Base-by-base conservation (phyloP, 1,284 basidiomycete genomes). In the Fomitiporia mediterranea region DNA sequence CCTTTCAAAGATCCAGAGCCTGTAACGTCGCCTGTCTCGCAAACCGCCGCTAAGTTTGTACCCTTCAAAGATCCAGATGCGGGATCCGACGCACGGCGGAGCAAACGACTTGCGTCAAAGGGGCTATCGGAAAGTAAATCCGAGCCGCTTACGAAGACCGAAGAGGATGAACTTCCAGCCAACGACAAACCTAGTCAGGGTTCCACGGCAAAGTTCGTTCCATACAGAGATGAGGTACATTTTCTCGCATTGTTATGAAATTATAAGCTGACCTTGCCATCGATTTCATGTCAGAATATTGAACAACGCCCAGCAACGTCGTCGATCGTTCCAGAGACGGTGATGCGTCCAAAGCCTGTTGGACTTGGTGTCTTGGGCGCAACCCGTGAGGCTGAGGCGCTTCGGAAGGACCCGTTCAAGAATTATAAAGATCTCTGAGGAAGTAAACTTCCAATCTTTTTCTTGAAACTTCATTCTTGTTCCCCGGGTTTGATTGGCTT, bases 341-440 rank as follows among this genome's bases (percentile, higher is more conserved):
- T 83, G n/a, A 86, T 87, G 79, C 86, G 82, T 64, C 72, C 74
- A 32, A 80, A 77, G 67, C 72, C 70, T 56, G 70, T 71, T 35
- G 74, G 74, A 53, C 66, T 71, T 23, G 75, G 70, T 49, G 73
- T 72, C 6, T 69, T 72, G 40, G 68, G 75, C 28, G 68, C 74
- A 28, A 30, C 44, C 40, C 49, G 57, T 44, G 58, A 89, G 67
- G 84, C 84, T 13, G 87, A 90, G 66, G 87, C 86, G 1, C 67
- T 90, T 58, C 74, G 86, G 57, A 86, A 80, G 64, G 84, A 89
- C 67, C 88, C 88, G 1, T 70, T 90, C 67, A 90, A 88, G 74
- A 90, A 90, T 64, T 87, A 90, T 67, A 56, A 56, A 19, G 58
- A 56, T 50, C 13, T 55, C 17, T 59, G 57, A 59, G 11, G 6